Evolutionary conservation across 2,329 filamentous ascomycete genomes (phyloP), one percentile per base, ranked within the genome.

Genomic region (Graphium sp.): DNA sequence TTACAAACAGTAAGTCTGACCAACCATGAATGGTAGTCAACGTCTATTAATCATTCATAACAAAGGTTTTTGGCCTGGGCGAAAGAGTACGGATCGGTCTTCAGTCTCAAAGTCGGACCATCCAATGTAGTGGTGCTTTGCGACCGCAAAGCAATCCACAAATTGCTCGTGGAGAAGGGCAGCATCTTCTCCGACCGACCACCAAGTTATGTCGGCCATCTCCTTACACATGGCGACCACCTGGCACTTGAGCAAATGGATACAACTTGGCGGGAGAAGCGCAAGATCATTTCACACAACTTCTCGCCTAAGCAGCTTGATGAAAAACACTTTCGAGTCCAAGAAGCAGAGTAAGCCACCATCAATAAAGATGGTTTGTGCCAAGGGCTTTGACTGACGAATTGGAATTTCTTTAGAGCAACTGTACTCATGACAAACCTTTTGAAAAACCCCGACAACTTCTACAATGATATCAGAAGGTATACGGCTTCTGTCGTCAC

Each of bases 261-360:
- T 5, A 37, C 46, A 5, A 43, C 39, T 10, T 62, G 58, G 58
- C 42, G 55, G 7, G 42, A 35, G 10, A 48, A 50, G 10, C 46
- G 60, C 11, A 57, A 53, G 29, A 34, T 56, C 7, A 41, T 58
- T n/a, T 52, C 58, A 29, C 48, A 55, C 26, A 39, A 50, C 23
- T 46, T 58, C 21, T 56, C 46, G 38, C 56, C 59, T 35, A 44
- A 41, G 8, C 42, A 49, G 25, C 44, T 51, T 22, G 53, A 60
- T 19, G 51, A 48, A 23, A 34, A 52, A 10, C 52, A 62, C 34
- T 33, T 52, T 5, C 32, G 39, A 2, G 28, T 60, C 4, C 46
- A 52, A 26, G 44, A 62, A 34, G 58, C 58, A 1, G 59, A 64
- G 32, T 36, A 35, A 27, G 30, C 9, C 17, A n/a, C 9, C 5